Conservation (phyloP, 2,329 filamentous ascomycete genomes). For the Microcyclosporella mali region DNA sequence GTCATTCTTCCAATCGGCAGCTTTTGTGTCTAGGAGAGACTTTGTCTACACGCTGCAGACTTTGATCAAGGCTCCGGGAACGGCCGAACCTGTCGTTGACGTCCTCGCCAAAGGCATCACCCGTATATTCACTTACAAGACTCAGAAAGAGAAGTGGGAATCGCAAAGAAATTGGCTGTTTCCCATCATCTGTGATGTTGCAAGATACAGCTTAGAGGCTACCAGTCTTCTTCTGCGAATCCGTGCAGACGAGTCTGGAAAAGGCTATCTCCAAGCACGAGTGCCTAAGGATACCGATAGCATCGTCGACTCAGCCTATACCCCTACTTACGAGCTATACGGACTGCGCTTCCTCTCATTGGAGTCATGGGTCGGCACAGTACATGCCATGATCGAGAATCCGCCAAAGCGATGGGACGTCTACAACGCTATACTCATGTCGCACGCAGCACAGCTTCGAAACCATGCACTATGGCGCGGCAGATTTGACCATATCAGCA, state of each 20-base stretch:
- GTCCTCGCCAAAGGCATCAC: constrained; percentile 18
- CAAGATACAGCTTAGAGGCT: constrained; percentile 16
- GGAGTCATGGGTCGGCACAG: constrained; percentile 13
- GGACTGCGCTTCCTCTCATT: constrained; percentile 15
- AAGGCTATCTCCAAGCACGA: constrained; percentile 17
- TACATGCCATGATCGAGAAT: constrained; percentile 13
- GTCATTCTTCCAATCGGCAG: constrained; percentile 18
- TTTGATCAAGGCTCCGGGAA: constrained; percentile 10
- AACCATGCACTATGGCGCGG: constrained; percentile 81
- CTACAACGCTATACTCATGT: constrained; percentile 82
- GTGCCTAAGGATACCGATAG: neutral
- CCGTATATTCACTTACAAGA: constrained; percentile 20
- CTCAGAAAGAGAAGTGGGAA: constrained; percentile 21
- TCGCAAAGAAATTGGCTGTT: constrained; percentile 21
- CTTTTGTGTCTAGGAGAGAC: constrained; percentile 10
- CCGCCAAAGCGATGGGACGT: constrained; percentile 17
- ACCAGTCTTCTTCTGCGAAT: constrained; percentile 17
- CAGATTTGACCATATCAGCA: constrained; percentile 67
- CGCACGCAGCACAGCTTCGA: constrained; percentile 78
- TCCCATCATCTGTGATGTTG: constrained; percentile 16
- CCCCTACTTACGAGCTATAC: constrained; percentile 7
- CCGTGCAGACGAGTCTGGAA: constrained; percentile 17
- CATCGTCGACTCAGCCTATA: neutral
- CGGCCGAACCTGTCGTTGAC: constrained; percentile 11
- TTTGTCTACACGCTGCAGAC: constrained; percentile 15